Base-by-base conservation (phyloP, 345 rosid genomes). In the Lumnitzera racemosa region DNA sequence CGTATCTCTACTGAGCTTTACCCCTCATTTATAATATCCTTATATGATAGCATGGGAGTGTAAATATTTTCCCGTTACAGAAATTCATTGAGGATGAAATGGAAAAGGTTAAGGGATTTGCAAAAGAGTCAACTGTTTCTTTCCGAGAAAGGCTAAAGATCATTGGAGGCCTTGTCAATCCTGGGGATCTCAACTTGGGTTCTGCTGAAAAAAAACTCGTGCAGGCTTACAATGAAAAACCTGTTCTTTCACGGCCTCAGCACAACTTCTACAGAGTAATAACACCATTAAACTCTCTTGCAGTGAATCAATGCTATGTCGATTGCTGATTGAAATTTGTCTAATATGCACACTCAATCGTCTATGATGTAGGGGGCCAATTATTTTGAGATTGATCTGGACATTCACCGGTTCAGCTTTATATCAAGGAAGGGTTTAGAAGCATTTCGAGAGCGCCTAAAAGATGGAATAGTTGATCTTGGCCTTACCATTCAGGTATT, bases 161-260 rank as follows among this genome's bases (percentile, higher is more conserved):
- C 55, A 76, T 91, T 66, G 84, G 92, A 48, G 83, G 96, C n/a
- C 53, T 86, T 57, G 86, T 82, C 17, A 91, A 91, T 77, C 92
- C 96, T 0, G 96, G 89, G 23, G 92, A 91, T 62, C 86, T 91
- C 49, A 69, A 67, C 70, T 56, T 91, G 71, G 82, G 87, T 76
- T 83, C 98, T 24, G 58, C 96, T 1, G 98, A 91, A 46, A 89
- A 65, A 75, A 91, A 87, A 66, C 98, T 91, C 63, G 74, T 87
- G 13, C 79, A 78, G 43, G 87, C 88, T 64, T 91, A 89, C 63
- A 91, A 87, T 46, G 98, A 92, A 72, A 92, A 92, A 68, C 96
- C 96, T 0, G 98, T 89, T 61, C 91, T 92, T 48, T 89, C 98
- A 41, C 94, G 96, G 27, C 98, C 98, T n/a, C 96, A 91, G 69